Base-by-base conservation (phyloP, 306 rosid species). In the Vigna nakashimae region DNA sequence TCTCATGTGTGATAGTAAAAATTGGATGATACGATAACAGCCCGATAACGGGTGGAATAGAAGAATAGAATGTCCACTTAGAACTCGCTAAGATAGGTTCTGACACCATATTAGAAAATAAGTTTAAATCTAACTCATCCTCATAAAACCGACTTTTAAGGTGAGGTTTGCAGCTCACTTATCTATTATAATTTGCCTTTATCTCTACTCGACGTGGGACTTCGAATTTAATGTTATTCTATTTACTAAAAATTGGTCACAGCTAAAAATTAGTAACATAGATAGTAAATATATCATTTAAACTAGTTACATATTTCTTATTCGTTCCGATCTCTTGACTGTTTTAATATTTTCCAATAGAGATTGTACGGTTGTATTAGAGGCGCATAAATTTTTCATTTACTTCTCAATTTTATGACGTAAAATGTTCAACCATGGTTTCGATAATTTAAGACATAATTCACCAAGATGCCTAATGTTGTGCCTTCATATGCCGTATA, bases 331-430 rank as follows among this genome's bases (percentile, higher is more conserved):
- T 66, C 49, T 67, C 16, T 30, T 30, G 36, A 9, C 14, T 5
- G 51, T 56, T 20, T 26, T 51, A 15, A 32, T 43, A 32, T 7
- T 60, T 30, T 60, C 43, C n/a, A 32, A 14, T 60, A 7, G 43
- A 6, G 52, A 64, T 12, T 32, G 36, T 36, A 7, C 5, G 22
- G 49, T 20, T 36, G 46, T 20, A n/a, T 58, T 60, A 15, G 2
- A 32, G 67, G 20, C 8, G 38, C 66, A 7, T 60, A 32, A 6
- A 15, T 26, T 8, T 28, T 59, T 6, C 7, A 59, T 59, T 5
- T 59, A 59, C 65, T 28, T 13, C 17, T 62, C 45, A 62, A 60
- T 60, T 58, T 59, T 60, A 60, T 13, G 45, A 62, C 16, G 46
- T 32, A 30, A 30, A 32, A 16, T 62, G 46, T 62, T 62, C 18